A percentile compares a stretch with the other conserved stretches of the same genome.
Evolutionary conservation across 495 filamentous ascomycete species (phyloP).

Genomic region (Penicillium samsonianum): DNA sequence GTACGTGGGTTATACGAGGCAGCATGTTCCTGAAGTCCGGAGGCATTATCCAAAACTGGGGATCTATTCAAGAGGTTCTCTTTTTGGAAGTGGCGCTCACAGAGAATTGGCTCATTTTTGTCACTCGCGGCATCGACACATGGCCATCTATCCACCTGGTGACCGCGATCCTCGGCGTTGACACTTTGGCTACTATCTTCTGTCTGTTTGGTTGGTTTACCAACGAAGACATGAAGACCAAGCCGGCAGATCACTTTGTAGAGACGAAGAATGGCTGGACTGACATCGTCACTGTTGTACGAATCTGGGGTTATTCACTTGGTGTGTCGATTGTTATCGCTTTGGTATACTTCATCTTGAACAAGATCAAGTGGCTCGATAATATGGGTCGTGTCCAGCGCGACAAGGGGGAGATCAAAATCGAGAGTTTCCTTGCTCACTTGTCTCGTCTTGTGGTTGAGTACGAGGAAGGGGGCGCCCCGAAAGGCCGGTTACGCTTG

Average conservation of each 20-base stretch:
- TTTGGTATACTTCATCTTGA: constrained; percentile 72
- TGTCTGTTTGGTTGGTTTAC: constrained; percentile 71
- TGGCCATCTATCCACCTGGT: constrained; percentile 70
- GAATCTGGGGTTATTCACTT: constrained; percentile 75
- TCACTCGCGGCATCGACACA: constrained; percentile 66
- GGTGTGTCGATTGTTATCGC: constrained; percentile 75
- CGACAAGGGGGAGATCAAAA: constrained; percentile 65
- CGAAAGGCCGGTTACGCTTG: constrained; percentile 40
- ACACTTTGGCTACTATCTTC: constrained; percentile 67
- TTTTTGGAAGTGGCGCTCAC: constrained; percentile 72
- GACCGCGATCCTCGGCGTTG: constrained; percentile 66
- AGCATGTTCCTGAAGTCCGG: constrained; percentile 65
- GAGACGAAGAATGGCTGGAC: constrained; percentile 63
- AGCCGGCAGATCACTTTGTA: constrained; percentile 41
- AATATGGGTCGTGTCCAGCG: constrained; percentile 72
- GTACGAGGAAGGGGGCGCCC: constrained; percentile 59
- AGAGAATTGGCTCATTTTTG: constrained; percentile 78
- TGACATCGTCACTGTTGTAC: constrained; percentile 73
- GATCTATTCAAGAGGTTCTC: constrained; percentile 67
- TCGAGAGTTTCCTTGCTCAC: constrained; percentile 74
- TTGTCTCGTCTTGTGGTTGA: constrained; percentile 68
- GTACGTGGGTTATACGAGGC: constrained; percentile 69
- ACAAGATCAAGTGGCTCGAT: constrained; percentile 65
- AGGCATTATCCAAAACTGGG: constrained; percentile 70
- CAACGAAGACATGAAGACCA: constrained; percentile 48